Evolutionary conservation across 2,329 filamentous ascomycete species (phyloP).

Genomic region (Beauveria varroae): DNA sequence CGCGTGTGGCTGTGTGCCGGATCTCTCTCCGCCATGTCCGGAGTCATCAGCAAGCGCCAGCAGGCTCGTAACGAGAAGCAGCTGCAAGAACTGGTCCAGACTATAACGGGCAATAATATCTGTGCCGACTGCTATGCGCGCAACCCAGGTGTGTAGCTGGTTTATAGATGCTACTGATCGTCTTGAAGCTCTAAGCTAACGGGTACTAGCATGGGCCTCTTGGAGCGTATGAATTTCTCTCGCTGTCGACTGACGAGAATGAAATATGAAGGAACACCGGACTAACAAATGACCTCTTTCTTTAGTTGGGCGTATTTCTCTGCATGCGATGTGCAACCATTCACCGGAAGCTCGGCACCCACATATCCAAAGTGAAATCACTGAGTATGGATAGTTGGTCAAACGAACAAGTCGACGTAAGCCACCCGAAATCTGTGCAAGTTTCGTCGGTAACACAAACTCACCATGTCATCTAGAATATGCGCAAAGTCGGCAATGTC

Average conservation of each 20-base stretch:
- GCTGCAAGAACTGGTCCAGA: slow-evolving; percentile 81
- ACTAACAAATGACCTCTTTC: slow-evolving; percentile 14
- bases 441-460: neutral
- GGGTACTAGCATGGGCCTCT: slow-evolving; percentile 73
- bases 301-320: slow-evolving; percentile 83
- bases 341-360: slow-evolving; percentile 93
- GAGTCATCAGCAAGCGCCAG: slow-evolving; percentile 84
- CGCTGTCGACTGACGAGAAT: neutral
- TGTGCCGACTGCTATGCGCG: slow-evolving; percentile 89
- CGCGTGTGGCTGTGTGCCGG: neutral
- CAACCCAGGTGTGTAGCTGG: slow-evolving; percentile 67
- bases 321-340: slow-evolving; percentile 96
- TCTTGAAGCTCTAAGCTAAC: slow-evolving; percentile 18
- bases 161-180: slow-evolving; percentile 4
- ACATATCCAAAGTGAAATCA: slow-evolving; percentile 98
- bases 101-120: slow-evolving; percentile 76
- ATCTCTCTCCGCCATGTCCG: slow-evolving; percentile 48
- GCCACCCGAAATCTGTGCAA: slow-evolving; percentile 20
- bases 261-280: neutral
- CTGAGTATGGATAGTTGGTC: slow-evolving; percentile 98
- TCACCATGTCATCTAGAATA: slow-evolving; percentile 52
- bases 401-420: slow-evolving; percentile 90
- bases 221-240: slow-evolving; percentile 67
- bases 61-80: slow-evolving; percentile 93
- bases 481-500: slow-evolving; percentile 85